These are phyloP conservation scores for Alternaria sp. DNA, from an alignment of 2,329 filamentous ascomycete genomes.

Conservation along the genomic window DNA sequence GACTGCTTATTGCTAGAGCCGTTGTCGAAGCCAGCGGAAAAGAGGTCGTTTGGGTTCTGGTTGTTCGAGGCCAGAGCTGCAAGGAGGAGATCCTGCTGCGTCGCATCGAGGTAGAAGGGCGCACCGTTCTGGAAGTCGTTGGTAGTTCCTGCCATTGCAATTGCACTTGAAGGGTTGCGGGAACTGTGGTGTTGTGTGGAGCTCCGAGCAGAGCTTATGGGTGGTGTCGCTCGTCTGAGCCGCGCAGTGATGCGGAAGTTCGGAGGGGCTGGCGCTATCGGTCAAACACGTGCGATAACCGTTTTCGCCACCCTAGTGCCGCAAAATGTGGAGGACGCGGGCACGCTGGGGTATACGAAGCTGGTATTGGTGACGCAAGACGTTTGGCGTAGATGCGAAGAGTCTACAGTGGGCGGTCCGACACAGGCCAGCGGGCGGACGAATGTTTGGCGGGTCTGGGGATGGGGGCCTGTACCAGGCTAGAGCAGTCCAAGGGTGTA, in stretches of 20 bases:
- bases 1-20: conserved; percentile 20
- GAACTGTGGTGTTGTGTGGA: background rate
- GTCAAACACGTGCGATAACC: conserved; percentile 10
- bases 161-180: background rate
- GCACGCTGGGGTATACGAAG: conserved; percentile 5
- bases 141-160: conserved; percentile 49
- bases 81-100: conserved; percentile 59
- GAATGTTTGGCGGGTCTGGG: background rate
- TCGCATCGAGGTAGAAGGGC: conserved; percentile 56
- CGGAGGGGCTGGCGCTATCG: conserved; percentile 14
- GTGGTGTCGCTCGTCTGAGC: background rate
- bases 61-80: conserved; percentile 59
- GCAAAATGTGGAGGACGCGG: conserved; percentile 4
- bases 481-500: conserved; percentile 15
- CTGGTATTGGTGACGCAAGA: conserved; percentile 25
- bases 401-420: conserved; percentile 8
- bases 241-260: conserved; percentile 7
- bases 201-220: conserved; percentile 1
- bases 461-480: conserved; percentile 4
- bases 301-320: conserved; percentile 20
- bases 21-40: conserved; percentile 31
- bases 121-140: conserved; percentile 53
- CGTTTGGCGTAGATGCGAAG: background rate
- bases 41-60: conserved; percentile 44
- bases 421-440: conserved; percentile 8